These are phyloP conservation scores for Alternaria consortialis DNA, from an alignment of 2,329 filamentous ascomycete genomes.

Conservation along the genomic window DNA sequence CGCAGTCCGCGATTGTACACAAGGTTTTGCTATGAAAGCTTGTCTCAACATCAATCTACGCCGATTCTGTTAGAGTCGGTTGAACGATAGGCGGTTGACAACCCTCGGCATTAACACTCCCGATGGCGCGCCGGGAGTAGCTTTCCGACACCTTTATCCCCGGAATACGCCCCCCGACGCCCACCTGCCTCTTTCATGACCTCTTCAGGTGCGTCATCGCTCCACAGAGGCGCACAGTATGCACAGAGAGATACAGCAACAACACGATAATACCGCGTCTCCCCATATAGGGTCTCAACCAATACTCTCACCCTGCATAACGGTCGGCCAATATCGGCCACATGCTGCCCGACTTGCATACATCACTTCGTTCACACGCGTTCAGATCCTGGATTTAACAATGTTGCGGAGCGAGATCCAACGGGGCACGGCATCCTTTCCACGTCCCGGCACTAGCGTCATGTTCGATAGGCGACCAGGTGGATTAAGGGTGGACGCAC, in stretches of 20 bases:
- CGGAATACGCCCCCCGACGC: neutral
- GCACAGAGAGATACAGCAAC: neutral
- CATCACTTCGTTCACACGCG: neutral
- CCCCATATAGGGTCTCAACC: neutral
- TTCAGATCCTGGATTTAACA: slow-evolving; percentile 2
- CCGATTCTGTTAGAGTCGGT: neutral
- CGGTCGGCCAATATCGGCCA: slow-evolving; percentile 6
- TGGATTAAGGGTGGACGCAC: slow-evolving; percentile 2
- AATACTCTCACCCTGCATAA: neutral
- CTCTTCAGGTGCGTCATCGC: slow-evolving; percentile 2
- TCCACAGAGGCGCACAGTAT: slow-evolving; percentile 3
- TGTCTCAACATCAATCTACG: neutral
- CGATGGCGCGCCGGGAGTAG: neutral
- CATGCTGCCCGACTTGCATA: neutral
- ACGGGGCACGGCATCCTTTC: slow-evolving; percentile 3
- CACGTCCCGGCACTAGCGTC: slow-evolving; percentile 14
- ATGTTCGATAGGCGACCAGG: slow-evolving; percentile 9
- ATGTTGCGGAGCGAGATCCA: neutral
- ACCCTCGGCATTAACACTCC: slow-evolving; percentile 5
- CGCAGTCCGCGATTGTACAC: neutral
- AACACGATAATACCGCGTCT: neutral
- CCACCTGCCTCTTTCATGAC: slow-evolving; percentile 6
- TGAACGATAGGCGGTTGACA: neutral
- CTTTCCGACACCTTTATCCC: slow-evolving; percentile 11
- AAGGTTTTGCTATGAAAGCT: neutral